Percentiles rank a stretch among this genome's conserved stretches.
These are phyloP conservation scores for Aulographum hederae DNA, from an alignment of 2,329 filamentous ascomycete genomes.

Conservation along the genomic window DNA sequence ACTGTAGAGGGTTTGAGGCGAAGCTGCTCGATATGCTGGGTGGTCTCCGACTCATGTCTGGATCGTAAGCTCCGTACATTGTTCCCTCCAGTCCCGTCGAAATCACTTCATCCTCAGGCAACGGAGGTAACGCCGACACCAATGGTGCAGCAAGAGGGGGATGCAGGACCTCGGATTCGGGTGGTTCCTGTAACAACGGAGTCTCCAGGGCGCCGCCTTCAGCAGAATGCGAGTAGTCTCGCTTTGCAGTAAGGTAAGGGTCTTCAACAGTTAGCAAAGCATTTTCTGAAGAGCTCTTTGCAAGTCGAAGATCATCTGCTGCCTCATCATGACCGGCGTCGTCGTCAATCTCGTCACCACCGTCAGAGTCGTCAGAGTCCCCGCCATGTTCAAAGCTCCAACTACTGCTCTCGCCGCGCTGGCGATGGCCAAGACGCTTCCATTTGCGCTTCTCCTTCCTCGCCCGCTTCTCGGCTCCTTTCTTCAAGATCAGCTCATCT, in stretches of 20 bases:
- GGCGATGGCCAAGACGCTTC: conserved; percentile 16
- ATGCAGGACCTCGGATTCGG: not conserved
- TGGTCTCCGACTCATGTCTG: conserved; percentile 40
- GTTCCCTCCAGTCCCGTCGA: conserved; percentile 50
- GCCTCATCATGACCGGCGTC: conserved; percentile 3
- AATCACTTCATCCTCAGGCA: conserved; percentile 3
- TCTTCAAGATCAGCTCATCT: conserved; percentile 23
- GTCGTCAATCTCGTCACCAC: conserved; percentile 9
- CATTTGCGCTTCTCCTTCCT: conserved; percentile 21
- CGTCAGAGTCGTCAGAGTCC: conserved; percentile 34
- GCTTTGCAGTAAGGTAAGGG: not conserved
- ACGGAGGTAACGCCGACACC: not conserved
- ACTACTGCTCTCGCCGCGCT: conserved; percentile 15
- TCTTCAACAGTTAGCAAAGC: not conserved
- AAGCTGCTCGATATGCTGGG: conserved; percentile 68
- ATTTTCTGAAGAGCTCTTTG: not conserved
- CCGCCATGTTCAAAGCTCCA: conserved; percentile 77
- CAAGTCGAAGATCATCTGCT: conserved; percentile 1
- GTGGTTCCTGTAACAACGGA: not conserved
- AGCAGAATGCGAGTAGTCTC: not conserved
- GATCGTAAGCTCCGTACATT: conserved; percentile 57
- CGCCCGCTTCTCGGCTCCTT: conserved; percentile 37
- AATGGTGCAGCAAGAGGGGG: not conserved
- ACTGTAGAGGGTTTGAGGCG: conserved; percentile 37
- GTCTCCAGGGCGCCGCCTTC: not conserved